These are phyloP conservation scores for Esteya vermicola DNA, from an alignment of 2,329 filamentous ascomycete species.

Conservation along the genomic window DNA sequence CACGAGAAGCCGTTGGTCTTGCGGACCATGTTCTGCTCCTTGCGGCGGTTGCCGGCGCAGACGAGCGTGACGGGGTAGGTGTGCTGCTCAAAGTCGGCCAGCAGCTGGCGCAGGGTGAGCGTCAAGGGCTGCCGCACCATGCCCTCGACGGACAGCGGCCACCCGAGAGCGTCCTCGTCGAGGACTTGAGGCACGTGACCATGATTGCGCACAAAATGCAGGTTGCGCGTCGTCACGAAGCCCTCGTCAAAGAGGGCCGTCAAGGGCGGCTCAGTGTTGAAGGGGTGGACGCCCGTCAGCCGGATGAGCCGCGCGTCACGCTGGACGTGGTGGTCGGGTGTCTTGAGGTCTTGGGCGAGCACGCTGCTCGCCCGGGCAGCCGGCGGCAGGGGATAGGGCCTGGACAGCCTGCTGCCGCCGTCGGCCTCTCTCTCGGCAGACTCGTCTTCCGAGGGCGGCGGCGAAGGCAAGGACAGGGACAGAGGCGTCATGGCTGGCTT, in stretches of 20 bases:
- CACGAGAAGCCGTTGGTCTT: slow-evolving; percentile 93
- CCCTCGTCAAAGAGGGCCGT: slow-evolving; percentile 64
- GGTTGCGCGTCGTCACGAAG: slow-evolving; percentile 72
- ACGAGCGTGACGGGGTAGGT: slow-evolving; percentile 82
- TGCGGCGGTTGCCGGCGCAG: slow-evolving; percentile 80
- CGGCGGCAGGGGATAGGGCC: slow-evolving; percentile 53
- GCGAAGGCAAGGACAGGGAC: neutral
- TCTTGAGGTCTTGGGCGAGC: slow-evolving; percentile 57
- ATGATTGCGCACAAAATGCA: slow-evolving; percentile 90
- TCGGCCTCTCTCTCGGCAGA: neutral
- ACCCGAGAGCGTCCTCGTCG: slow-evolving; percentile 59
- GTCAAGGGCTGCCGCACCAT: slow-evolving; percentile 64
- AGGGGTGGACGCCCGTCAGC: slow-evolving; percentile 77
- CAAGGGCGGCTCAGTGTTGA: slow-evolving; percentile 78
- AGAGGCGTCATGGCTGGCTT: no score
- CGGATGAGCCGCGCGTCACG: slow-evolving; percentile 72
- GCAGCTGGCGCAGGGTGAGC: slow-evolving; percentile 57
- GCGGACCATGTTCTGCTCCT: slow-evolving; percentile 81
- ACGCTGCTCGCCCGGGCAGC: slow-evolving; percentile 44
- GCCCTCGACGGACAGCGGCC: slow-evolving; percentile 74
- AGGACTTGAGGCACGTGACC: slow-evolving; percentile 64
- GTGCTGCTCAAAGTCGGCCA: slow-evolving; percentile 62
- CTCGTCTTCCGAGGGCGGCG: neutral
- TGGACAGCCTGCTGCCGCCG: slow-evolving; percentile 4
- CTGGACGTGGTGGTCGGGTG: slow-evolving; percentile 43